phyloP scores from a whole-genome alignment of 164 flowering plant genomes.

The Saururus chinensis region DNA sequence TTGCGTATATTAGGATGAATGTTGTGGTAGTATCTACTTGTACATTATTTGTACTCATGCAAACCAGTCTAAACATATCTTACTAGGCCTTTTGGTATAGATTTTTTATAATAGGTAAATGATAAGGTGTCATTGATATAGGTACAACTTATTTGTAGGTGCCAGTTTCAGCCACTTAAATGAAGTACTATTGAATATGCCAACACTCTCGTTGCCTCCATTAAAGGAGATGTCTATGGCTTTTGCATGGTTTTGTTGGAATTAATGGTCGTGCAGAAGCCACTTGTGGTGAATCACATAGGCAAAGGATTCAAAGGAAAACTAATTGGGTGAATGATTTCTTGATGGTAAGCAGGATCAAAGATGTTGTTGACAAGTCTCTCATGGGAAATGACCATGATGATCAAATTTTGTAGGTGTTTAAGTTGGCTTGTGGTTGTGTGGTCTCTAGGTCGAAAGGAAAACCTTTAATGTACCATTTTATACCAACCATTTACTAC shows the following conservation, averaged over 20 bases:
- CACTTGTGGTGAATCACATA: slow-evolving; percentile 26
- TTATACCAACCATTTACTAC: too few relatives aligned
- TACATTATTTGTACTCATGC: too few relatives aligned
- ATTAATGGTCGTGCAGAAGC: slow-evolving; percentile 52
- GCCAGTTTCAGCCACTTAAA: too few relatives aligned
- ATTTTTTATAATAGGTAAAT: too few relatives aligned
- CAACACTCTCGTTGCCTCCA: slow-evolving; percentile 46
- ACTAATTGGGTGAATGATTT: slow-evolving; percentile 47
- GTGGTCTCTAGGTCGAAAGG: slow-evolving; percentile 54
- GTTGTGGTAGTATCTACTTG: too few relatives aligned
- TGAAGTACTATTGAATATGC: slow-evolving; percentile 53
- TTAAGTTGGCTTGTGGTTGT: slow-evolving; percentile 46
- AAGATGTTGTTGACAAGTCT: slow-evolving; percentile 38
- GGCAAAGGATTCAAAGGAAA: slow-evolving; percentile 50
- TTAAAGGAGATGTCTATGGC: too few relatives aligned
- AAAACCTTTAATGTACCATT: slow-evolving; percentile 44
- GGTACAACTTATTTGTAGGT: too few relatives aligned
- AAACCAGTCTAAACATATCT: too few relatives aligned
- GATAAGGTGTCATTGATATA: too few relatives aligned
- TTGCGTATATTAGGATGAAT: too few relatives aligned
- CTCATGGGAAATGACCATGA: slow-evolving; percentile 41
- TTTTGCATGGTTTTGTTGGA: slow-evolving; percentile 60
- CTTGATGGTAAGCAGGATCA: slow-evolving; percentile 20
- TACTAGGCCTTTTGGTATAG: too few relatives aligned
- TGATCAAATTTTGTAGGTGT: slow-evolving; percentile 39